Base-by-base conservation (phyloP, 352 stramenopile genomes). In the Hyaloperonospora brassicae region DNA sequence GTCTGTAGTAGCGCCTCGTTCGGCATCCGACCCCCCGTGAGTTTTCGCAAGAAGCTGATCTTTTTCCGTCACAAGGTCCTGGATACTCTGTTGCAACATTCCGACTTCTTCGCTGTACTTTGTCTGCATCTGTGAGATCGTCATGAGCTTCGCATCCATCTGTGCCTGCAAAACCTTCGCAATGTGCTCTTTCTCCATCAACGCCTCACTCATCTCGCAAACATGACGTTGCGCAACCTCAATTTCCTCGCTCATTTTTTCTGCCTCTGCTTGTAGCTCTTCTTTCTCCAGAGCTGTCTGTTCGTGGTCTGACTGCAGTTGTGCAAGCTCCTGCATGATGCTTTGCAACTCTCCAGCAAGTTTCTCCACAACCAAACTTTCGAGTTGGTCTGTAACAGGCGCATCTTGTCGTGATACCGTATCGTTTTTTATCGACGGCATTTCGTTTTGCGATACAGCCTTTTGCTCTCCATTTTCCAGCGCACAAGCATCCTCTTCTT, bases 81-180 rank as follows among this genome's bases (percentile, higher is more conserved):
- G 55, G 25, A 79, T 68, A 2, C 44, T 64, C 36, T 70, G 55
- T 21, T 73, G 57, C 4, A 85, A 47, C 38, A 55, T 31, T 41
- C 59, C 56, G 24, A 72, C 52, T 22, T 80, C 64, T 3, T n/a
- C 49, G 5, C 41, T 62, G 35, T 69, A 45, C 17, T 66, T 68
- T 6, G 51, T 61, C 21, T 67, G 57, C 52, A 74, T 66, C 48
- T 63, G 71, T 49, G 53, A 75, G 61, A 66, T 83, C 31, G 45
- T 79, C 57, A 71, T 62, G 9, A 76, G 17, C 48, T 80, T 73
- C 11, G 59, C 58, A 56, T 84, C 70, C 21, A 86, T 54, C 7
- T 70, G 62, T 21, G 72, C 68, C 25, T 76, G 64, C 13, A 77
- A 50, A 10, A 82, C 66, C 51, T 82, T 76, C 1, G 61, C 56